phyloP scores from a whole-genome alignment of 140 eudicot genomes.

The Anethum foeniculum region DNA sequence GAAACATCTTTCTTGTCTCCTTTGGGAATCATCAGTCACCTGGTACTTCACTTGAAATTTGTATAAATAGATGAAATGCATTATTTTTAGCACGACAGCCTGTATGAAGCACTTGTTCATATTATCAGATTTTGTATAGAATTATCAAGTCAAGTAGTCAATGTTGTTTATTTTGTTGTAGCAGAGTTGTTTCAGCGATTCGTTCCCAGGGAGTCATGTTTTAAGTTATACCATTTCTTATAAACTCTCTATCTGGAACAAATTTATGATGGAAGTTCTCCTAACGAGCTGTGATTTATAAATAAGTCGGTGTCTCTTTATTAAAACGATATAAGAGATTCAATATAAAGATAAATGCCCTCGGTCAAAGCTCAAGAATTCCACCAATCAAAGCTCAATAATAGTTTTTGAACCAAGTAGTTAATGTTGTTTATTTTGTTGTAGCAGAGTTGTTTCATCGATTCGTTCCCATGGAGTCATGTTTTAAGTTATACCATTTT shows the following conservation, averaged over 20 bases:
- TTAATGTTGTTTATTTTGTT: background rate
- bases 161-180: background rate
- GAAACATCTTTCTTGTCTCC: constrained; percentile 89
- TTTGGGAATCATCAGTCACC: constrained; percentile 99
- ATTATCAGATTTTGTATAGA: background rate
- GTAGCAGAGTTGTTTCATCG: constrained; percentile 2
- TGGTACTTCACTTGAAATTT: constrained; percentile 38
- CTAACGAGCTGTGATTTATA: background rate
- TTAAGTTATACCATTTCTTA: background rate
- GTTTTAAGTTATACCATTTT: background rate
- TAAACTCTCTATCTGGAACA: background rate
- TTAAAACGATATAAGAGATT: background rate
- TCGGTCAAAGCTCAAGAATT: background rate
- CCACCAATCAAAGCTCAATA: background rate
- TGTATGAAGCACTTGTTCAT: background rate
- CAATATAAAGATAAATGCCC: background rate
- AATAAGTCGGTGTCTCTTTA: background rate
- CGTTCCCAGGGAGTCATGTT: background rate
- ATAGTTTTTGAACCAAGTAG: background rate
- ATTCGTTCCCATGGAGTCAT: background rate
- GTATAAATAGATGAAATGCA: background rate
- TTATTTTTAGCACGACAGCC: constrained; percentile 1
- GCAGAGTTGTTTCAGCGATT: background rate
- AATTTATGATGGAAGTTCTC: too few species aligned
- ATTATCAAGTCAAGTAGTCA: background rate